Base-by-base conservation (phyloP, 805 yeast species). In the Wickerhamiella parazyma region DNA sequence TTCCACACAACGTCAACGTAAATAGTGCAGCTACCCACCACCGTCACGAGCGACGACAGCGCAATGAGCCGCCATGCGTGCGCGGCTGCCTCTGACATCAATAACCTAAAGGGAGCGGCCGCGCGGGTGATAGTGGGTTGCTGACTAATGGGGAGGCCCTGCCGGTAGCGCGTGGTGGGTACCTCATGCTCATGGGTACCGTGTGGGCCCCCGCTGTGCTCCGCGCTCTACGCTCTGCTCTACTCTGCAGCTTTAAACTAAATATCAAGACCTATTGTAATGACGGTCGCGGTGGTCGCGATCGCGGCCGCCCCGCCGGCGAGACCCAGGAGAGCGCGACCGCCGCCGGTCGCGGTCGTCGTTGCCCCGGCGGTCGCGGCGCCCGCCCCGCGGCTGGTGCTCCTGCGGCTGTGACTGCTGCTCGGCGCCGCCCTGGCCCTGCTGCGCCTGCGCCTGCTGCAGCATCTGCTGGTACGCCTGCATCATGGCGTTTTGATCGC, bases 11-110 rank as follows among this genome's bases (percentile, higher is more conserved):
- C 67, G 54, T 83, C 94, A 2, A 67, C 49, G 51, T 64, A 78
- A 12, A 89, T 81, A 41, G 79, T 64, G 11, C 70, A 58, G 43
- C 86, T 76, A 1, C 97, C 97, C 2, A 71, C 46, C 1, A 80
- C 61, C 49, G 95, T 84, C 41, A 85, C 73, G 7, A 71, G 41
- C 2, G 94, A 78, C 8, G 93, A 73, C 19, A 80, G 65, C 1
- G 66, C 49, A 1, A 89, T 76, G 37, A 81, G 63, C 2, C 69
- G 38, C 87, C 87, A 80, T 2, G 49, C 42, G 11, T 38, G 42
- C 26, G 36, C n/a, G 7, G 25, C 16, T 6, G 31, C 14, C 14
- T 25, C 29, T 10, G 31, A 28, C 31, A 28, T 28, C 6, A 7
- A 28, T 11, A n/a, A 5, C 31, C 14, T 11, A 11, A 11, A 28